Conservation (phyloP, 768 basidiomycete species). For the Omphalotus guepiniiformis region DNA sequence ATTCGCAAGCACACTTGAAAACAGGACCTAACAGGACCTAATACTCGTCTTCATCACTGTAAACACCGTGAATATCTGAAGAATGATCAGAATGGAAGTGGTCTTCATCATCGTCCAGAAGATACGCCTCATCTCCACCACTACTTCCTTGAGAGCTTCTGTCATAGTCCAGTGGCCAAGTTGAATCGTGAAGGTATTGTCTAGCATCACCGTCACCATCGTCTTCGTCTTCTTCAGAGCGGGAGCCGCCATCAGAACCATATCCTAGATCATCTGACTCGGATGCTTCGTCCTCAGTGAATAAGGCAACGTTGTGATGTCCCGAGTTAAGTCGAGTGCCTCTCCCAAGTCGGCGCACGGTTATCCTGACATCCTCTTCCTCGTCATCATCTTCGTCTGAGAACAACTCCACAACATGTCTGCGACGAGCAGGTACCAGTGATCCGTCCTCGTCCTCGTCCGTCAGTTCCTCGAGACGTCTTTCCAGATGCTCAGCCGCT, state of each 20-base stretch:
- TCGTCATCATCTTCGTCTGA: neutral
- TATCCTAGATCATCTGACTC: neutral
- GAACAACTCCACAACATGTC: neutral
- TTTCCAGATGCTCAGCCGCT: neutral
- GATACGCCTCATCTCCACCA: neutral
- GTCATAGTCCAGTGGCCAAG: neutral
- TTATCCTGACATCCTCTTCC: constrained; percentile 1
- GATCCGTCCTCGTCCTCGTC: constrained; percentile 1
- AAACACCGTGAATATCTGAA: neutral
- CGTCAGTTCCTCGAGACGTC: neutral
- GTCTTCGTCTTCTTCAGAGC: constrained; percentile 7
- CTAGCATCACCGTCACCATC: neutral
- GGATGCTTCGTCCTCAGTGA: neutral
- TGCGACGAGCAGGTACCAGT: neutral
- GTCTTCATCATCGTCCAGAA: neutral
- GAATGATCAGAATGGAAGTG: neutral
- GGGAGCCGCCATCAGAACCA: too few relatives aligned
- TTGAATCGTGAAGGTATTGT: neutral
- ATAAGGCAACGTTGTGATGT: too few relatives aligned
- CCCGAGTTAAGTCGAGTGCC: neutral
- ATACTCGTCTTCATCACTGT: too few relatives aligned
- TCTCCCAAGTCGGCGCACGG: neutral
- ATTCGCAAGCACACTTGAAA: too few relatives aligned
- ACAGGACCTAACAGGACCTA: too few relatives aligned
- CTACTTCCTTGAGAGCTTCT: neutral